A percentile compares a stretch with the other conserved stretches of the same genome.
These are phyloP conservation scores for Saururus chinensis DNA, from an alignment of 164 flowering plant species.

Conservation along the genomic window DNA sequence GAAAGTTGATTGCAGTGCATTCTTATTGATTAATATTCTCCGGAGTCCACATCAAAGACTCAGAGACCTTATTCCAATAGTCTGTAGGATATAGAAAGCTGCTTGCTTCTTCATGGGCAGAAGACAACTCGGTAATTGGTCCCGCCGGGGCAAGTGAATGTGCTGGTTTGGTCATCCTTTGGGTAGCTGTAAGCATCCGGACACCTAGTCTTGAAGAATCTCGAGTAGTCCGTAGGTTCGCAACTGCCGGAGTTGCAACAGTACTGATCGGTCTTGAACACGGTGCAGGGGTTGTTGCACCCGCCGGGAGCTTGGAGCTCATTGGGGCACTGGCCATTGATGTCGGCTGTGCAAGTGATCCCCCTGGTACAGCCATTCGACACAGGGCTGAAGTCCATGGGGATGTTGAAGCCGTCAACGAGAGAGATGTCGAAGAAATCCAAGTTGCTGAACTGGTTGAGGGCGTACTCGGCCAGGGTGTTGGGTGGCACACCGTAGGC, in stretches of 20 bases:
- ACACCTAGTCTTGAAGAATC: conserved; percentile 42
- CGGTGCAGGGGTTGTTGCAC: conserved; percentile 51
- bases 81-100: too few relatives aligned
- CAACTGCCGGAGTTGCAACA: conserved; percentile 34
- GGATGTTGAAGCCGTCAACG: conserved; percentile 28
- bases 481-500: conserved; percentile 22
- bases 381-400: conserved; percentile 20
- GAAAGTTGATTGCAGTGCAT: too few relatives aligned
- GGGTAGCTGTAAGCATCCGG: conserved; percentile 52
- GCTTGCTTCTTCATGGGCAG: conserved; percentile 23
- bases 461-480: conserved; percentile 23
- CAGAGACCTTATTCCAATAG: too few relatives aligned
- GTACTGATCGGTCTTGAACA: conserved; percentile 34
- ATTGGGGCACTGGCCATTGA: conserved; percentile 27
- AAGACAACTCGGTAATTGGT: conserved; percentile 50
- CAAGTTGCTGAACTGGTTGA: conserved; percentile 16
- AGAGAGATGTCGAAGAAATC: conserved; percentile 27
- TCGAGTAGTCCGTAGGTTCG: conserved; percentile 29
- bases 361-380: conserved; percentile 9
- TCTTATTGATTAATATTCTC: too few relatives aligned
- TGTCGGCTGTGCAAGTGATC: conserved; percentile 9
- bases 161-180: conserved; percentile 40
- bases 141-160: conserved; percentile 45
- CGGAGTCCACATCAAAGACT: too few relatives aligned
- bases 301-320: conserved; percentile 26